Evolutionary conservation across 345 rosid genomes (phyloP), one percentile per base, ranked within the genome.

Genomic region (Eucalyptus urophylla): DNA sequence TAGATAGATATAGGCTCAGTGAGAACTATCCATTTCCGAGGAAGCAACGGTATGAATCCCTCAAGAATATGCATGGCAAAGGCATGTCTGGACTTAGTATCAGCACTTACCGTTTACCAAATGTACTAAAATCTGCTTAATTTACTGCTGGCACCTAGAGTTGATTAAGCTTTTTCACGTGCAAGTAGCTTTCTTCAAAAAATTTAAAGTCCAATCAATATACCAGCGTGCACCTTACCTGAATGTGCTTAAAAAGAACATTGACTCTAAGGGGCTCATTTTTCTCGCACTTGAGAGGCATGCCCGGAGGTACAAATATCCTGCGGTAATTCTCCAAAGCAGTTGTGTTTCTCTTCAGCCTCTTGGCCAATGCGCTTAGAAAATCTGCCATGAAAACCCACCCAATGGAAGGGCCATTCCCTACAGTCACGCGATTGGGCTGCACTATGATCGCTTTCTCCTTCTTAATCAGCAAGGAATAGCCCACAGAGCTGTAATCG

Each of bases 361-460:
- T 95, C 93, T 95, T 95, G 53, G 97, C 93, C 89, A 95, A 89
- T 33, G 96, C 95, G 80, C 91, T 89, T 49, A 95, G 90, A 90
- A 95, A 95, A 62, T 95, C 97, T 81, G 94, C 91, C 97, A 95
- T 95, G 90, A 95, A 95, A 81, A 95, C 96, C 95, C 96, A 95
- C 47, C 96, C 97, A 80, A 95, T 90, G 47, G 97, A 94, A 90
- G 96, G 97, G 37, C 97, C 97, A 76, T 93, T 91, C 89, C 95
- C 96, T 44, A 95, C 88, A 8, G 95, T 93, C 91, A 95, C 97
- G 45, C 97, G 96, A 89, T 93, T 90, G 80, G 96, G 96, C 88
- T 95, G 91, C 90, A 95, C 97, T 2, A 93, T 87, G 67, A 95
- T 87, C 8, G 91, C 14, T 89, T 95, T 95, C 92, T 95, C 96